phyloP scores from a whole-genome alignment of 225 moss, liverwort and hornwort genomes.

The Lunularia cruciata region DNA sequence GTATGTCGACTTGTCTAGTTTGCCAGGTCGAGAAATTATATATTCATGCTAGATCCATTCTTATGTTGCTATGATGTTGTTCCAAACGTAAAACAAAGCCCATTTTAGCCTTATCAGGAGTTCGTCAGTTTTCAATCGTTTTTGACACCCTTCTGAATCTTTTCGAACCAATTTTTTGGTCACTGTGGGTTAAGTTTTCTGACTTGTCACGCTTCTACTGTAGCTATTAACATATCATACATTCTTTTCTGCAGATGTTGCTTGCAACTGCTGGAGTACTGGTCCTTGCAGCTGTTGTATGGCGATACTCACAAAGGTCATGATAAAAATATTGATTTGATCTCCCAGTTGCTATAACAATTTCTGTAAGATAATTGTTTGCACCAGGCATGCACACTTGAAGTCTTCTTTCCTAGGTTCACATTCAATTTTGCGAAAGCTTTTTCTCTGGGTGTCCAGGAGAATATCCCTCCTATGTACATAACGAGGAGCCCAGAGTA shows the following conservation, averaged over 20 bases:
- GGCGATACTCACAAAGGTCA: conserved; percentile 60
- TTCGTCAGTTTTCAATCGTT: no score
- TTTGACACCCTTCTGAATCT: no score
- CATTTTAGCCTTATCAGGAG: no score
- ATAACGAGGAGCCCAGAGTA: conserved; percentile 22
- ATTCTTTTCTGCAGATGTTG: conserved; percentile 53
- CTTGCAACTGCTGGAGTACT: conserved; percentile 60
- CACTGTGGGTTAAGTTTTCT: no score
- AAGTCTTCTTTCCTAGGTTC: neutral
- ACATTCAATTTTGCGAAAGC: conserved; percentile 28
- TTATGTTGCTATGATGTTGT: no score
- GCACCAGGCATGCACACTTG: conserved; percentile 3
- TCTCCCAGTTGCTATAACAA: neutral
- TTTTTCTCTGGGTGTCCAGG: neutral
- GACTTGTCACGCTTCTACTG: no score
- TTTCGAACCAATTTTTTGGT: no score
- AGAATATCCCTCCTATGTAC: conserved; percentile 21
- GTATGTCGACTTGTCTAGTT: conserved; percentile 26
- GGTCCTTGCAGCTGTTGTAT: conserved; percentile 72
- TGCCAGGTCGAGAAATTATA: neutral
- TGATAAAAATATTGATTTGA: conserved; percentile 11
- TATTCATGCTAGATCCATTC: no score
- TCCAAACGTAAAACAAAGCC: no score
- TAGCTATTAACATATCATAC: no score
- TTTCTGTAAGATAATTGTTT: conserved; percentile 33